Evolutionary conservation across 768 basidiomycete species (phyloP), one percentile per base, ranked within the genome.

Genomic region (Hypholoma fasciculare): DNA sequence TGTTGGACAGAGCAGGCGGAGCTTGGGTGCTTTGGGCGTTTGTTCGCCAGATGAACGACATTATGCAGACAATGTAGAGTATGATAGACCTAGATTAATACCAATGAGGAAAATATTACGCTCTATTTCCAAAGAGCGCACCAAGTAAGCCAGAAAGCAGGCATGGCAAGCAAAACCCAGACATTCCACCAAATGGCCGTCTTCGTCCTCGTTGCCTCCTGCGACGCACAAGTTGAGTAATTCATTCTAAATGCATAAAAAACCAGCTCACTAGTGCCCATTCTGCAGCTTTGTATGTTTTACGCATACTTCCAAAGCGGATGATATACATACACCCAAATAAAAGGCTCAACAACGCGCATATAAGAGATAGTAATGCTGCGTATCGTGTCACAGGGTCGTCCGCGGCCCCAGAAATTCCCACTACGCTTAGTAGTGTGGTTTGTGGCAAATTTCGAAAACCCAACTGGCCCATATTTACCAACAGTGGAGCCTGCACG

Each of bases 251-350:
- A n/a, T 26, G 23, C 0, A 34, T 34, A 2, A 34, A 7, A 9
- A 38, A 13, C 20, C 3, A 3, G 61, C 67, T 19, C 60, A 85
- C 87, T 68, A 82, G 74, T 3, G 86, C 85, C 84, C 86, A 88
- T 46, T 81, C 78, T 5, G 82, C 81, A 1, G 86, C 88, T 63
- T 82, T 83, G 62, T 84, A 75, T 73, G 86, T 82, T 59, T 78
- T 84, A 17, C 80, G 76, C 87, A 89, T 89, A 0, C 78, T 81
- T 2, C 80, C 81, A 58, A 89, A 89, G 20, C 85, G 76, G 27
- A 88, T 73, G 36, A 85, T 87, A 65, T 83, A 89, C 36, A 86
- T 75, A 63, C 87, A 86, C 0, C 87, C 87, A 61, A 78, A 89
- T 2, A 80, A 73, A 26, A 89, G 69, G 64, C 85, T 87, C 79